A percentile compares a stretch with the other conserved stretches of the same genome.
phyloP scores from a whole-genome alignment of 2,329 filamentous ascomycete species.

The Aureobasidium pullulans region DNA sequence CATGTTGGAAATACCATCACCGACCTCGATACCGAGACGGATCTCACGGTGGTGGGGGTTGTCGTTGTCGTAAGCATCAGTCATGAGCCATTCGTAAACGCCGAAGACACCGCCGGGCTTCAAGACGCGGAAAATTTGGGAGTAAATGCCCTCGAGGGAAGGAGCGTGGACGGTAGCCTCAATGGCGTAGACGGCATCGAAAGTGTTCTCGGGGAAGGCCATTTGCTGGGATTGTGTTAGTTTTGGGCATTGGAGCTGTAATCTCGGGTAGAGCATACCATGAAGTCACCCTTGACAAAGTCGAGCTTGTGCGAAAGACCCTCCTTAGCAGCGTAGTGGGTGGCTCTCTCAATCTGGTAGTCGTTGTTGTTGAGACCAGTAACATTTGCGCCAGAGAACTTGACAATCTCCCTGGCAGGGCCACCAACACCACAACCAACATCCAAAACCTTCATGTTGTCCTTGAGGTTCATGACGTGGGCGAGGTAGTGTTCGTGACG shows the following conservation, averaged over 20 bases:
- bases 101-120: slow-evolving; percentile 95
- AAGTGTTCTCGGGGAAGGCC: slow-evolving; percentile 83
- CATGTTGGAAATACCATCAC: slow-evolving; percentile 97
- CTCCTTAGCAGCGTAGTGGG: slow-evolving; percentile 73
- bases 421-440: slow-evolving; percentile 97
- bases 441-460: slow-evolving; percentile 84
- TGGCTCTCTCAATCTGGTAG: slow-evolving; percentile 96
- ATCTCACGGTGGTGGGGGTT: slow-evolving; percentile 83
- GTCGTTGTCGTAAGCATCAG: slow-evolving; percentile 83
- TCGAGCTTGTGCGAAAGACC: slow-evolving; percentile 69
- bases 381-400: slow-evolving; percentile 85
- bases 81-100: slow-evolving; percentile 99
- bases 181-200: slow-evolving; percentile 94
- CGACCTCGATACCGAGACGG: slow-evolving; percentile 88
- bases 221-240: slow-evolving; percentile 58
- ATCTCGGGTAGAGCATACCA: slow-evolving; percentile 44
- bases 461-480: slow-evolving; percentile 75
- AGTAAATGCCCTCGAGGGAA: slow-evolving; percentile 83
- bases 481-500: slow-evolving; percentile 98
- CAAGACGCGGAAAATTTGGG: slow-evolving; percentile 86
- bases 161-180: slow-evolving; percentile 96
- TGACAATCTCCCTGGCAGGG: slow-evolving; percentile 89
- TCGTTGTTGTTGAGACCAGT: slow-evolving; percentile 98
- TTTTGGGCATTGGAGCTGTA: slow-evolving; percentile 6
- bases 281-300: slow-evolving; percentile 95